Percentiles rank a stretch among this genome's conserved stretches.
phyloP scores from a whole-genome alignment of 345 rosid genomes.

The Moringa oleifera region DNA sequence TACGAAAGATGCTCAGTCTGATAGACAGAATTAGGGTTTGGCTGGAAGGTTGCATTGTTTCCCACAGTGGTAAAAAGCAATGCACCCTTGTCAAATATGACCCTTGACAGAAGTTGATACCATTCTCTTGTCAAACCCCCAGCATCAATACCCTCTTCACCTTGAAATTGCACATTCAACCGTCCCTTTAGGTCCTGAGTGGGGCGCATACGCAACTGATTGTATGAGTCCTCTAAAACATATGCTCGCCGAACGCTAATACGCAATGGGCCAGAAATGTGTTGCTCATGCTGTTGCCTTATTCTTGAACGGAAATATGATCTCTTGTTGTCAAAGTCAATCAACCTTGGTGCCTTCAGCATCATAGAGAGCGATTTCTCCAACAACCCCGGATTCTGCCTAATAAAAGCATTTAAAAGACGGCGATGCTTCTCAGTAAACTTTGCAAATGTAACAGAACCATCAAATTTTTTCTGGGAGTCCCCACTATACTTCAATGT shows the following conservation, averaged over 20 bases:
- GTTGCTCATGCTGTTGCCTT: constrained; percentile 86
- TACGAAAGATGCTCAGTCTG: constrained; percentile 97
- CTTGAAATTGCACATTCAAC: constrained; percentile 90
- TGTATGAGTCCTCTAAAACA: constrained; percentile 95
- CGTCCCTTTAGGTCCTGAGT: constrained; percentile 87
- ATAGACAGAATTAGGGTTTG: constrained; percentile 91
- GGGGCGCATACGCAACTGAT: constrained; percentile 93
- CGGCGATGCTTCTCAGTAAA: constrained; percentile 95
- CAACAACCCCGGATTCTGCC: constrained; percentile 82
- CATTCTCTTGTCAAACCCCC: constrained; percentile 98
- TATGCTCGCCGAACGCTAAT: constrained; percentile 88
- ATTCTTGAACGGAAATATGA: constrained; percentile 91
- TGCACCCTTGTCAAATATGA: constrained; percentile 91
- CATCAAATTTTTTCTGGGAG: constrained; percentile 67
- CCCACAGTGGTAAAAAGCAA: constrained; percentile 95
- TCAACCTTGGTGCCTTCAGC: constrained; percentile 89
- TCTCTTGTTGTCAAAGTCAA: constrained; percentile 93
- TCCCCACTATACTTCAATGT: constrained; percentile 37
- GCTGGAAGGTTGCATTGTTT: constrained; percentile 91
- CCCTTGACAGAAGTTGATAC: constrained; percentile 95
- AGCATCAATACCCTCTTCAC: constrained; percentile 99
- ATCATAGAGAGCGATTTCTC: constrained; percentile 90
- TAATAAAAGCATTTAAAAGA: constrained; percentile 78
- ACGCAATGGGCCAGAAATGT: constrained; percentile 83
- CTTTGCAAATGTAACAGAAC: constrained; percentile 70